Base-by-base conservation (phyloP, 75 land plant genomes). In the Pinus albicaulis region DNA sequence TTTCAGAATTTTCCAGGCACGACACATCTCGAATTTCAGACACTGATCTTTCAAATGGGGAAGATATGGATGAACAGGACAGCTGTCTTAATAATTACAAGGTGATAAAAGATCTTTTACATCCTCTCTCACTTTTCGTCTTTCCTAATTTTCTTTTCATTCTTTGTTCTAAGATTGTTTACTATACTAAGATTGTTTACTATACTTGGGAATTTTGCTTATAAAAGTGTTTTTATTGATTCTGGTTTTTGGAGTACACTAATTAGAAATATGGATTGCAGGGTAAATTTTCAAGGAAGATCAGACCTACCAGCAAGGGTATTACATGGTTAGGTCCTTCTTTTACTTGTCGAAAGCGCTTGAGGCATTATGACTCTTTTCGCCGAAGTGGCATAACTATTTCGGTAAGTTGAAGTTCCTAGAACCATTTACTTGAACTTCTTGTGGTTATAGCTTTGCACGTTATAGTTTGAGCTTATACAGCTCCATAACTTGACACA, bases 361-460 rank as follows among this genome's bases (percentile, higher is more conserved):
- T 92, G 63, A 90, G 69, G 57, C 99, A 96, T 76, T 96, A 90
- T 59, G 74, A 79, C 19, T 88, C 99, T 11, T 96, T 96, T 61
- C 58, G 80, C 73, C 83, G 90, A 19, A 93, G 90, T 77, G 95
- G 93, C 31, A 34, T 34, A 72, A 59, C 28, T 20, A 28, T 56
- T 20, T 48, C 52, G n/a, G 56, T 10, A 38, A 48, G 53, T 48
- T 48, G 53, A 63, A 76, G 48, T 34, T 73, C 4, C 38, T n/a
- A 48, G 53, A 68, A n/a, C 14, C 34, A 22, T 7, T 68, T 68
- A 12, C n/a, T 34, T 22, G 16, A 28, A 74, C 59, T 20, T 26
- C 15, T n/a, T 59, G 64, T 24, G 71, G 22, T 74, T 24, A 59
- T 38, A 13, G 25, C 24, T 14, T 52, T 23, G 15, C 25, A 5